These are phyloP conservation scores for Daldinia loculata DNA, from an alignment of 495 filamentous ascomycete genomes.

Conservation along the genomic window DNA sequence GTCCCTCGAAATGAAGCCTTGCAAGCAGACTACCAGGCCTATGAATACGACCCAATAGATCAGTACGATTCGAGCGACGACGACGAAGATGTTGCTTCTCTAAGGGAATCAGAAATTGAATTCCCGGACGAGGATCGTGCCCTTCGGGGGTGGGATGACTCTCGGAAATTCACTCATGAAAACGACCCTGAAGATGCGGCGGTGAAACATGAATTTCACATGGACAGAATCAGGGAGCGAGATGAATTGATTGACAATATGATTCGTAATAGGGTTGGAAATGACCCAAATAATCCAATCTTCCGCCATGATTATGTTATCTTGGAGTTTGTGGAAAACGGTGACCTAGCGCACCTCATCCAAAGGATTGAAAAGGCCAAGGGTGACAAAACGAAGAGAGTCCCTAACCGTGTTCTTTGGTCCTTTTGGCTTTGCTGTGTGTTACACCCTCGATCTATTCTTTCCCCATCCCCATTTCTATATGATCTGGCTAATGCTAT, in stretches of 20 bases:
- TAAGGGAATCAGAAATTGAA: background rate
- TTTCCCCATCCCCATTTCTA: background rate
- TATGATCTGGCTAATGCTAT: constrained; percentile 7
- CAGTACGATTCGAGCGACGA: background rate
- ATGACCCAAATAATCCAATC: constrained; percentile 6
- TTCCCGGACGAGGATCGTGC: background rate
- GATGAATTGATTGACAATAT: background rate
- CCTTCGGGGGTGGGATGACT: too few relatives aligned
- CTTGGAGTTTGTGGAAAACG: constrained; percentile 16
- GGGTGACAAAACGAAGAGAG: too few relatives aligned
- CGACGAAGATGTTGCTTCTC: background rate
- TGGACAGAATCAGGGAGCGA: background rate
- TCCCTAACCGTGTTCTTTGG: constrained; percentile 41
- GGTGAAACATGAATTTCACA: background rate
- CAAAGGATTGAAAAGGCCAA: background rate
- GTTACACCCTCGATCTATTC: background rate
- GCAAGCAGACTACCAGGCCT: too few relatives aligned
- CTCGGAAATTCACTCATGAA: background rate
- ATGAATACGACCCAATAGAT: background rate
- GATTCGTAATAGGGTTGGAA: background rate
- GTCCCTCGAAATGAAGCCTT: background rate
- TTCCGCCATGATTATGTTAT: constrained; percentile 20
- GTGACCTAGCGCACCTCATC: constrained; percentile 24
- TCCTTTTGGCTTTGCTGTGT: constrained; percentile 37
- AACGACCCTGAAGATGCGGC: background rate